Evolutionary conservation across 2,329 filamentous ascomycete genomes (phyloP).

Genomic region (Microdochium trichocladiopsis): DNA sequence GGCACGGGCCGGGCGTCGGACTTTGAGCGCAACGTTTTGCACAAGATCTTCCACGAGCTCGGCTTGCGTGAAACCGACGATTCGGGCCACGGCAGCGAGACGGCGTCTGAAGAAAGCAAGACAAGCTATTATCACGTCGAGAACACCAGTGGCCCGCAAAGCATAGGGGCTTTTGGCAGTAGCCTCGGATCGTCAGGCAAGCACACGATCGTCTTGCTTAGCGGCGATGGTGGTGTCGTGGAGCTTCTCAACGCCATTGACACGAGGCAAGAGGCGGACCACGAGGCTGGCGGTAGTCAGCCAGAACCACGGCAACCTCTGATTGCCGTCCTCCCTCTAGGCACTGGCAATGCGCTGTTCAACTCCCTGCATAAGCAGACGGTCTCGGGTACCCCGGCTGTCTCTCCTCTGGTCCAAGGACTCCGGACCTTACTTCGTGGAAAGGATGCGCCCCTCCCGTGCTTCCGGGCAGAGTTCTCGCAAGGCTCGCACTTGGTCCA

Average conservation of each 20-base stretch:
- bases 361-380: conserved; percentile 47
- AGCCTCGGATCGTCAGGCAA: conserved; percentile 12
- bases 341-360: conserved; percentile 60
- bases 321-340: conserved; percentile 51
- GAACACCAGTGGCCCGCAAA: conserved; percentile 55
- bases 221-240: conserved; percentile 80
- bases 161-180: conserved; percentile 57
- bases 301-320: conserved; percentile 22
- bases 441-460: conserved; percentile 44
- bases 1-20: conserved; percentile 49
- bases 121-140: conserved; percentile 42
- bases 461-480: conserved; percentile 56
- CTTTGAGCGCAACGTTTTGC: conserved; percentile 49
- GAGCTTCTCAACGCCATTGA: conserved; percentile 67
- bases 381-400: conserved; percentile 17
- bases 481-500: conserved; percentile 43
- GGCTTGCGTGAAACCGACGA: conserved; percentile 20
- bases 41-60: conserved; percentile 44
- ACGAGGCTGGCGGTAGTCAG: not conserved
- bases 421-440: conserved; percentile 56
- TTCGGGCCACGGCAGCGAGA: conserved; percentile 5
- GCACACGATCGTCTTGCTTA: conserved; percentile 69
- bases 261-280: conserved; percentile 6
- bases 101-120: conserved; percentile 1
- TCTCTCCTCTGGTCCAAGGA: conserved; percentile 38